Conservation (phyloP, 202 grass and related monocot species). For the Hordeum pubiflorum region DNA sequence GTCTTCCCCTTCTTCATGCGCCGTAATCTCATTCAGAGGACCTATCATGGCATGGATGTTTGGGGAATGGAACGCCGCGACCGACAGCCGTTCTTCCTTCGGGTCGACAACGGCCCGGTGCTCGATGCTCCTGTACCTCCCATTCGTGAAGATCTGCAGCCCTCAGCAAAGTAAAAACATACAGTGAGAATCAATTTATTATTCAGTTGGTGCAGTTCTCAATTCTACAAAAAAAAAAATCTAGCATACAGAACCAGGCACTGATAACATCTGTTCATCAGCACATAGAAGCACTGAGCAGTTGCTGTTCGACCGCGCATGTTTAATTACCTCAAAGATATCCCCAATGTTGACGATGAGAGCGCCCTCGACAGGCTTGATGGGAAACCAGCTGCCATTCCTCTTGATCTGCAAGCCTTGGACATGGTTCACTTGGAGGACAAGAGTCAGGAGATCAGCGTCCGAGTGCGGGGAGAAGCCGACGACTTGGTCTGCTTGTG, state of each 20-base stretch:
- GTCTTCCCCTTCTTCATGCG: background rate
- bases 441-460: slow-evolving; percentile 36
- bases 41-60: slow-evolving; percentile 33
- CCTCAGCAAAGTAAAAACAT: background rate
- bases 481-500: slow-evolving; percentile 38
- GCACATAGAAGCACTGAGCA: background rate
- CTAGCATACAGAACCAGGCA: background rate
- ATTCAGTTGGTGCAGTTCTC: background rate
- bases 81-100: slow-evolving; percentile 42
- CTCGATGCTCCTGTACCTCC: slow-evolving; percentile 53
- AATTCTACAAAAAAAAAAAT: too few species aligned
- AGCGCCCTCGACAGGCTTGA: slow-evolving; percentile 37
- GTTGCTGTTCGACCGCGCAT: background rate
- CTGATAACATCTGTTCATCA: too few species aligned
- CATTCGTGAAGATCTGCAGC: slow-evolving; percentile 55
- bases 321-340: slow-evolving; percentile 34
- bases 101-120: slow-evolving; percentile 41
- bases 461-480: slow-evolving; percentile 71
- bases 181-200: background rate
- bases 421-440: slow-evolving; percentile 61
- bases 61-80: slow-evolving; percentile 53
- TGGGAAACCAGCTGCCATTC: slow-evolving; percentile 36
- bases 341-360: slow-evolving; percentile 72
- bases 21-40: slow-evolving; percentile 32
- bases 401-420: slow-evolving; percentile 60